These are phyloP conservation scores for Rhodotorula glutinis DNA, from an alignment of 1,284 basidiomycete genomes.

Conservation along the genomic window DNA sequence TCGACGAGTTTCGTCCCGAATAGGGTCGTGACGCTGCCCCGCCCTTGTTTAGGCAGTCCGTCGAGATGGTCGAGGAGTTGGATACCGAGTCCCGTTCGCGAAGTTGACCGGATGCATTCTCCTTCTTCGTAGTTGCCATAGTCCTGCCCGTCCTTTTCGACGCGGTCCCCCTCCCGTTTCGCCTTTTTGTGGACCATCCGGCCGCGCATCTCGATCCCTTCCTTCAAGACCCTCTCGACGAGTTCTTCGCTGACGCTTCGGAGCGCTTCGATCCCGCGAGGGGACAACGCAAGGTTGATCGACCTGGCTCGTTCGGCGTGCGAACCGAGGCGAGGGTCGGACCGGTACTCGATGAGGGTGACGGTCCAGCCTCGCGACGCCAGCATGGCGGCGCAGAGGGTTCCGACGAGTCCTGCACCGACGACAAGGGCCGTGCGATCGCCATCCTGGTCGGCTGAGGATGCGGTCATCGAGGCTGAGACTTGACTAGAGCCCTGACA, in stretches of 20 bases:
- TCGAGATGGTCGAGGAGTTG: constrained; percentile 45
- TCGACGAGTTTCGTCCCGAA: constrained; percentile 36
- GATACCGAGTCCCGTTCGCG: constrained; percentile 29
- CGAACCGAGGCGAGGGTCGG: constrained; percentile 28
- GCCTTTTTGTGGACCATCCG: constrained; percentile 77
- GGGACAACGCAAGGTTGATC: constrained; percentile 94
- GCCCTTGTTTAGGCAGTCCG: constrained; percentile 55
- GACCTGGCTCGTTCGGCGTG: constrained; percentile 56
- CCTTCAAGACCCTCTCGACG: constrained; percentile 69
- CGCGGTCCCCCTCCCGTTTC: constrained; percentile 10
- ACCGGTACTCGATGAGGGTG: constrained; percentile 73
- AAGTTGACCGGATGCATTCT: constrained; percentile 35
- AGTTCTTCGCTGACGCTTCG: constrained; percentile 71
- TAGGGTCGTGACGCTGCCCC: constrained; percentile 21
- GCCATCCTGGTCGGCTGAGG: background rate
- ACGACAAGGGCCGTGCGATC: constrained; percentile 49
- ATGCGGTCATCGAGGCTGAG: too few species aligned
- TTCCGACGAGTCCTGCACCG: constrained; percentile 93
- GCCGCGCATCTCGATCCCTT: constrained; percentile 88
- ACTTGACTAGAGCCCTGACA: too few species aligned
- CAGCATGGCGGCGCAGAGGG: constrained; percentile 80
- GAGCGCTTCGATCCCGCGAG: constrained; percentile 84
- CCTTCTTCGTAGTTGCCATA: constrained; percentile 37
- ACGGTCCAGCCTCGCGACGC: constrained; percentile 86
- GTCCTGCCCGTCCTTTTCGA: constrained; percentile 24